Evolutionary conservation across 2,329 filamentous ascomycete genomes (phyloP), one percentile per base, ranked within the genome.

Genomic region (Zasmidium citrigriseum): DNA sequence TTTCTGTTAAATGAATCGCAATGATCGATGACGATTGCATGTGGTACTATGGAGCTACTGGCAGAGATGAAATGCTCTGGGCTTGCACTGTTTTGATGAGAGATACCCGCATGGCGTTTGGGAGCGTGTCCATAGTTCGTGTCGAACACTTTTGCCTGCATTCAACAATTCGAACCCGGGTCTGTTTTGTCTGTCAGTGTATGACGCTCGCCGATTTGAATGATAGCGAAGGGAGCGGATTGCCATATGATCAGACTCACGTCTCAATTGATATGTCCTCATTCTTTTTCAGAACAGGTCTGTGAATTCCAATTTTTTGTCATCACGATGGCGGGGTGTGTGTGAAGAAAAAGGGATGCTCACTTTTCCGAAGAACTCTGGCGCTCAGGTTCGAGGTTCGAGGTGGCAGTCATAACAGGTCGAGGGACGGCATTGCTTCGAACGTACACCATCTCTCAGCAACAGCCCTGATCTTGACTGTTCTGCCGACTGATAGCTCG

Each of bases 381-480:
- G n/a, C n/a, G n/a, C n/a, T n/a, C n/a, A n/a, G n/a, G n/a, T n/a
- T n/a, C n/a, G n/a, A n/a, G n/a, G n/a, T n/a, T n/a, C 2, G n/a
- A 22, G 18, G 14, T 52, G 5, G 24, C 47, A n/a, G 34, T 24
- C 10, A n/a, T 46, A 14, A 49, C 11, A 47, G 27, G 29, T 60
- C 48, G n/a, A 52, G 47, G 9, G 23, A 16, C 9, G 38, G 46
- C 21, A 67, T 52, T 16, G 49, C 54, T 24, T 66, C 54, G 52
- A 77, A 77, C 0, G 25, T 54, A 61, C 75, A 81, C 79, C 79
- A 82, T 52, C 78, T 72, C 52, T 68, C 73, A 20, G 75, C 78
- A 25, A 81, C 70, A n/a, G 67, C 68, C 57, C 72, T 74, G 4
- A 74, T 68, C 54, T 71, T 76, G 41, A 81, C 75, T 3, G 76